Evolutionary conservation across 805 yeast species (phyloP), one percentile per base, ranked within the genome.

Genomic region (Suhomyces sp.): DNA sequence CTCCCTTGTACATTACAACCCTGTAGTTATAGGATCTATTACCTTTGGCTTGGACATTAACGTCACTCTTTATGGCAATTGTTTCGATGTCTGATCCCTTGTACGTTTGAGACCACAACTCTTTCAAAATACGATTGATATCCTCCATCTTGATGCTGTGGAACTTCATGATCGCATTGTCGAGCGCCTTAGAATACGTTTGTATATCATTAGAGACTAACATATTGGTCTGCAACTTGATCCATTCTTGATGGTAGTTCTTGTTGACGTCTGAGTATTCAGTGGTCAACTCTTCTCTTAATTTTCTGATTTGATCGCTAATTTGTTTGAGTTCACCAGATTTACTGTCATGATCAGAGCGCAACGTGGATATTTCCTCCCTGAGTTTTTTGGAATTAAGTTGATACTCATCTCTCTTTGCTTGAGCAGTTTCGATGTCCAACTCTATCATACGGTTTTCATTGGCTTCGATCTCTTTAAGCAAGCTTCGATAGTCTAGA

Each of bases 31-130:
- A 93, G 1, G 94, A 82, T 53, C 96, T 74, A 42, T 82, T 81
- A 3, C 77, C 81, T 50, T 73, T 76, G 2, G 73, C 70, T 54
- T 72, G 78, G 13, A 71, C 65, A 49, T 81, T 82, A 22, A 84
- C 86, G 60, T 93, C 98, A 40, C 96, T 87, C 58, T 85, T 80
- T 57, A 94, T 90, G 61, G 87, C 82, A 47, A 94, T 91, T 0
- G 96, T 83, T 64, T 94, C 97, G 46, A 94, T 90, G 70, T 94
- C 99, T 2, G 97, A 87, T 1, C 99, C 99, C 58, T 87, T 87
- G 64, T 94, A 94, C 0, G 99, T 94, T 48, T 82, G 83, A 57
- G 90, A 88, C 99, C 99, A 94, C 42, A 94, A 71, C 62, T 92
- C 97, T 61, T 90, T 94, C 45, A 94, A 76, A 33, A 90, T 87